Evolutionary conservation across 176 grass and related monocot species (phyloP), one percentile per base, ranked within the genome.

Genomic region (Canna indica): DNA sequence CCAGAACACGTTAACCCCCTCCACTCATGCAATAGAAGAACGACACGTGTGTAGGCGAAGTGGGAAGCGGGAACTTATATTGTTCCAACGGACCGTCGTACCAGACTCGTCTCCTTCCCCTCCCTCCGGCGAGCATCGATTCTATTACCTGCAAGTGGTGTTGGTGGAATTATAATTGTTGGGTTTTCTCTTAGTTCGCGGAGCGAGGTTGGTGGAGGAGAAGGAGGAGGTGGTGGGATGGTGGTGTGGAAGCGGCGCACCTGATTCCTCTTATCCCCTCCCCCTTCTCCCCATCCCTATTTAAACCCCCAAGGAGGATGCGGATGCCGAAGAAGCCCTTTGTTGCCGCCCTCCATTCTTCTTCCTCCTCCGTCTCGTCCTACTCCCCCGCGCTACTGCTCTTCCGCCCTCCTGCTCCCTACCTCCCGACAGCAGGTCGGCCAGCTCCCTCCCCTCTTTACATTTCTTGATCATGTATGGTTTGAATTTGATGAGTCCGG

Each of bases 271-370:
- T 78, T 17, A 47, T 68, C 42, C 36, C 39, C 29, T 47, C 72
- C 47, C 56, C 27, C 52, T 34, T 48, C 28, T 48, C 28, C 35
- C 59, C 42, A 34, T 63, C 80, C 81, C 84, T 90, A 84, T 90
- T 79, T 86, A 90, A 81, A 58, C 41, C 73, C 73, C 27, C 16
- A 15, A 38, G 33, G 33, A 65, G 14, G 32, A 86, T 86, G 87
- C 77, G 82, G 74, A 66, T 81, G 72, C 72, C 67, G 72, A 81
- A 82, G 78, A 90, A 78, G 56, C 78, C 88, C 46, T 64, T 91
- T 73, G 79, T 73, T 36, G 84, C 81, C 68, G 78, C 78, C 20
- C 61, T 79, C 41, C 78, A 41, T 38, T 78, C 75, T 61, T 68
- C 74, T 12, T 59, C 81, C 18, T 81, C 77, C 47, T 73, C 88